Evolutionary conservation across 2,329 filamentous ascomycete genomes (phyloP).

Genomic region (Trichoderma brevicompactum): DNA sequence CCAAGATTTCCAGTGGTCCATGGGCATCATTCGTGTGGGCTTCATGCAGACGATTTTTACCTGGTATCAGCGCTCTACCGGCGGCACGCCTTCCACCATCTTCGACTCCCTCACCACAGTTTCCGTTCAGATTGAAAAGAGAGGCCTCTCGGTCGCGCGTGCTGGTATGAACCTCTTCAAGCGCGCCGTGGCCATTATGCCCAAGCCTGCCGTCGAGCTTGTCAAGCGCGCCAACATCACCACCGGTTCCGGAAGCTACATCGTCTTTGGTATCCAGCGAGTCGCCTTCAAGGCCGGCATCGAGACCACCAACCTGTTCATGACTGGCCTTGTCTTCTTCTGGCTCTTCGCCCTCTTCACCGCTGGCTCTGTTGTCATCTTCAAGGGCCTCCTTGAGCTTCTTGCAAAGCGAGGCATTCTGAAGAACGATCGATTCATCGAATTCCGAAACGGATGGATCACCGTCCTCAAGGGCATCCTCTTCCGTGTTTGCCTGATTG

Average conservation of each 20-base stretch:
- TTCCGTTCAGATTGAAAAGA: conserved; percentile 83
- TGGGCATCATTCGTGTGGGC: conserved; percentile 88
- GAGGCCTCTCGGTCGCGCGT: conserved; percentile 48
- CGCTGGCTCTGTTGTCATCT: conserved; percentile 71
- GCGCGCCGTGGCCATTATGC: conserved; percentile 59
- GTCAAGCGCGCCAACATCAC: conserved; percentile 60
- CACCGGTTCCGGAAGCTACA: conserved; percentile 58
- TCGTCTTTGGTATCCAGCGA: conserved; percentile 82
- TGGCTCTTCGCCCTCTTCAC: conserved; percentile 79
- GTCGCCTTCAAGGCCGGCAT: conserved; percentile 86
- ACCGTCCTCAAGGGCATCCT: conserved; percentile 92
- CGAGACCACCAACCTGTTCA: conserved; percentile 89
- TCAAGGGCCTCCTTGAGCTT: conserved; percentile 81
- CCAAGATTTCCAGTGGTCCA: conserved; percentile 97
- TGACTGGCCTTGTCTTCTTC: conserved; percentile 90
- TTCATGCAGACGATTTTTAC: conserved; percentile 89
- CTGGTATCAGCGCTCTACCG: conserved; percentile 94
- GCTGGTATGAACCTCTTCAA: conserved; percentile 53
- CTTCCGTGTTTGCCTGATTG: conserved; percentile 87
- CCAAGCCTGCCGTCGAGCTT: conserved; percentile 48
- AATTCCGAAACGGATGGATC: conserved; percentile 93
- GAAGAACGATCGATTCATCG: conserved; percentile 82
- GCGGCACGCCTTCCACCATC: conserved; percentile 79
- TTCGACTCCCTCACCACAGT: conserved; percentile 73
- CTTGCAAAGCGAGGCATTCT: conserved; percentile 76